Base-by-base conservation (phyloP, 1,284 basidiomycete species). In the Volvariella volvacea region DNA sequence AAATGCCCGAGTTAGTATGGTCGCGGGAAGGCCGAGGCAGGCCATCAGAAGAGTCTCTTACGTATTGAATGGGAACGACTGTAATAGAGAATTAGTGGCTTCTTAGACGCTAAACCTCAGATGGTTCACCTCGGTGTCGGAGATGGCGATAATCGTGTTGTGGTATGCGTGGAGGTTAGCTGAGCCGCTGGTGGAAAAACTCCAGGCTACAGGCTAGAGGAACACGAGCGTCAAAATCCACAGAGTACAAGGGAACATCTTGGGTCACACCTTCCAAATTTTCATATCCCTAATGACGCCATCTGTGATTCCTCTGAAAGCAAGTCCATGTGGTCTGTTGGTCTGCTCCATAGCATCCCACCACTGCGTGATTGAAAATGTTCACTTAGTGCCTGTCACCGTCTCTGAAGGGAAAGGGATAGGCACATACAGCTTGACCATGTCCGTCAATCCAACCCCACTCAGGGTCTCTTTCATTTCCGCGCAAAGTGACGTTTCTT, bases 61-160 rank as follows among this genome's bases (percentile, higher is more conserved):
- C 73, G 77, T 81, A 50, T 82, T 80, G 62, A 79, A 80, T 3
- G 78, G 78, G 64, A 80, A 80, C 0, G 73, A 66, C 71, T 78
- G 43, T 2, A 14, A 12, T 20, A 6, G n/a, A 10, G 4, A 3
- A 32, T 32, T 14, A 34, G 46, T n/a, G n/a, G n/a, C n/a, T n/a
- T n/a, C n/a, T n/a, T n/a, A n/a, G n/a, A n/a, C n/a, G n/a, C n/a
- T n/a, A n/a, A n/a, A n/a, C n/a, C n/a, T n/a, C n/a, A n/a, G n/a
- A n/a, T n/a, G 16, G 47, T 55, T 43, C 42, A 66, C 63, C 7
- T 54, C 52, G 21, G 60, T 70, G 52, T 66, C 64, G 2, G 78
- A 79, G 2, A 68, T 55, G 0, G 78, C 77, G 3, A 73, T 41
- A 28, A 80, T 80, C 43, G 57, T 66, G 54, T 79, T 81, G 52